Base-by-base conservation (phyloP, 306 rosid species). In the Betula pendula region DNA sequence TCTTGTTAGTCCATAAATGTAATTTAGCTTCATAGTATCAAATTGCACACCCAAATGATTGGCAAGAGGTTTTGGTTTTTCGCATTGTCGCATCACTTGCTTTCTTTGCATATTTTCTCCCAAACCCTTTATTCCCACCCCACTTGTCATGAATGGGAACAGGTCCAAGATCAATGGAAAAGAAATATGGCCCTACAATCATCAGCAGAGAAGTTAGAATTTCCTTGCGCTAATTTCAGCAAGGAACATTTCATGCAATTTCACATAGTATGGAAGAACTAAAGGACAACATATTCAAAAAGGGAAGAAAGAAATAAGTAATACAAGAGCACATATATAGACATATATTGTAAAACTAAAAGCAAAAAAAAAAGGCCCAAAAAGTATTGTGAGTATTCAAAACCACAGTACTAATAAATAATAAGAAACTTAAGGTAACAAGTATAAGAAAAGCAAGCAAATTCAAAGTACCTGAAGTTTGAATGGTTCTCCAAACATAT, bases 141-240 rank as follows among this genome's bases (percentile, higher is more conserved):
- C 86, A 67, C 83, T 88, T 27, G 90, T 87, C 86, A 82, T 88
- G 92, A 92, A 94, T 48, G 89, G 76, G 47, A 33, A 82, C 55
- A 85, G 78, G 70, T 94, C 97, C 88, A 94, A 87, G 79, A 75
- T 80, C 85, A 90, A 75, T 2, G 98, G 96, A 80, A 94, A 92
- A 35, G 90, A 90, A 70, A 90, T 81, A 79, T 89, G 93, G 33
- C 97, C 98, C 98, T 90, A 84, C 79, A 90, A 74, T 52, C 84
- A 77, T 12, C 50, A 78, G 35, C 8, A 82, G 25, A 67, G 38
- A 69, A 72, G 5, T 70, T 35, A 17, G 56, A 66, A 15, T 38
- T 8, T 49, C 60, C 45, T 55, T 67, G 17, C 45, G 15, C 40
- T 52, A 71, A 60, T 17, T 42, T 62, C 29, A 22, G 49, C 72